Evolutionary conservation across 2,329 filamentous ascomycete genomes (phyloP).

Genomic region (Aurifilum marmelostoma): DNA sequence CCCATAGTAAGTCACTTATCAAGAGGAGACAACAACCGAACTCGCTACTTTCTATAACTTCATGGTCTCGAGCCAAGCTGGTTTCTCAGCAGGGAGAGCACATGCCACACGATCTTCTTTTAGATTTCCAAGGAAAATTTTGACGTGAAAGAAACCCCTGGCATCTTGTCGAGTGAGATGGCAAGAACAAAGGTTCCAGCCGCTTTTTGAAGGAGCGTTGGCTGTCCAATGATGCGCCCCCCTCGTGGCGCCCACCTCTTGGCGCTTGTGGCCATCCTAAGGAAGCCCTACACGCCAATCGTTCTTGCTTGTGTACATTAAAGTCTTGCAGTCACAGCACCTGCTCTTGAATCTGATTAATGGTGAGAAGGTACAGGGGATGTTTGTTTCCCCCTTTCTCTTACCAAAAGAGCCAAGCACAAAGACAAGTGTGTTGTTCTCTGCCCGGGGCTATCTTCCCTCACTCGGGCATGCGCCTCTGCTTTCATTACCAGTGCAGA

Average conservation of each 20-base stretch:
- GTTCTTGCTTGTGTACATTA: background rate
- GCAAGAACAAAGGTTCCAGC: background rate
- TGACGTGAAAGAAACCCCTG: background rate
- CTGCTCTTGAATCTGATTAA: background rate
- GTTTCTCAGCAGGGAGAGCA: too few species aligned
- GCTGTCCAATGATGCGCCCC: background rate
- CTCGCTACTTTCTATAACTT: background rate
- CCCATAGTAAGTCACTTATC: background rate
- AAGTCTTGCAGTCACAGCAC: background rate
- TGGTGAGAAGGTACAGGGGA: background rate
- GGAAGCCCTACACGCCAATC: constrained; percentile 7
- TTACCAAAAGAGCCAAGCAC: background rate
- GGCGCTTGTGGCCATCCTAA: constrained; percentile 5
- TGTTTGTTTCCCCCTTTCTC: too few species aligned
- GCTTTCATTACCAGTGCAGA: background rate
- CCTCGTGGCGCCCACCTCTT: constrained; percentile 3
- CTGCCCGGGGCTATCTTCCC: too few species aligned
- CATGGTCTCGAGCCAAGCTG: background rate
- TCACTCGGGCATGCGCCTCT: too few species aligned
- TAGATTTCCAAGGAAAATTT: background rate
- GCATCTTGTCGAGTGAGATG: background rate
- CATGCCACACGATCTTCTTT: background rate
- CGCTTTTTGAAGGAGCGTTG: background rate
- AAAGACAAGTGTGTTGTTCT: background rate
- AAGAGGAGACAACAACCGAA: background rate